Evolutionary conservation across 768 basidiomycete genomes (phyloP), one percentile per base, ranked within the genome.

Genomic region (Suillus bovinus): DNA sequence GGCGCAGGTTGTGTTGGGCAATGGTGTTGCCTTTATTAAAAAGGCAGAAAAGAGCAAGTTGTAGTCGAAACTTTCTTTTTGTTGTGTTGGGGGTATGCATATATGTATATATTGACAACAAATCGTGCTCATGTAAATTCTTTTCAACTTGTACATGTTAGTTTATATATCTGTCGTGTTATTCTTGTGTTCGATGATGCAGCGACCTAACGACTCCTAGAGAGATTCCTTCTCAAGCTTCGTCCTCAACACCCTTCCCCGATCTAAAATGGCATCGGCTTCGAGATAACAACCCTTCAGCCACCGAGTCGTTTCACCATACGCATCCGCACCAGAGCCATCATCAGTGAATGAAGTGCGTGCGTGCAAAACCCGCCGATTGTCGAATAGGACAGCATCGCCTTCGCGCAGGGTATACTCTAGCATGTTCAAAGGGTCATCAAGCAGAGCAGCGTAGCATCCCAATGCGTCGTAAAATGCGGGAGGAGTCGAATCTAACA

Each of bases 371-470:
- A 96, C 86, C 17, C 96, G 80, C 29, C 95, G 81, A 69, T 99
- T 99, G 71, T 98, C 96, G 67, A 99, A 99, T 11, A 96, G 57
- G 22, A 91, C 94, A 6, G 88, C 88, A 64, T 96, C 93, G 34
- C 94, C 93, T 74, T 95, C 93, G 34, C 77, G 72, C 49, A 98
- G 76, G 53, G 84, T 86, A 74, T 92, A 88, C 65, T 84, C 73
- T 63, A 83, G 90, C 46, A 79, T 80, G 29, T 81, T 82, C 13
- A 67, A 68, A 0, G 81, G 78, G 20, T 82, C 79, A 58, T 88
- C 82, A 2, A 95, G 71, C 14, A 88, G 67, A 0, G 74, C 69
- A 2, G 86, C 82, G 66, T 94, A 98, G 17, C 75, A 72, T 4
- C 70, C 65, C 4, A 98, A 77, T 5, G 92, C 90, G 1, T 76